Evolutionary conservation across 768 basidiomycete species (phyloP), one percentile per base, ranked within the genome.

Genomic region (Tulasnella calospora): DNA sequence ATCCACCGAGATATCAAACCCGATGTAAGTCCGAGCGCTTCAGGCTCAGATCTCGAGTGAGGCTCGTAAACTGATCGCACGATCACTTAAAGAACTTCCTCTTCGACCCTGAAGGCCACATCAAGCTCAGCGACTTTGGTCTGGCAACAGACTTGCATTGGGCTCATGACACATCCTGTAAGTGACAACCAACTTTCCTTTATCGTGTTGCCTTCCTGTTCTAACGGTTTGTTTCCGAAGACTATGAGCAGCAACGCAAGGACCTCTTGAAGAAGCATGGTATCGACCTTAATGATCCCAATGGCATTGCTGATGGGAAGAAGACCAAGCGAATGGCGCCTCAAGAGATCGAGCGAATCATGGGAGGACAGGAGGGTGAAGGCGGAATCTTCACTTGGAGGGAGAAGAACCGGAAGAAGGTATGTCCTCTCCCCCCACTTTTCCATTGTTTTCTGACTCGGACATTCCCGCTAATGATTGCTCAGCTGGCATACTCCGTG

Each of bases 1-100:
- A 98, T 99, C 82, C 97, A 99, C 86, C 90, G 97, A 80, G 97
- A 99, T 86, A 96, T 98, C 85, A 96, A 98, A 85, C 94, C 95
- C 82, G 94, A 96, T 85, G 92, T 94, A 84, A 83, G 90, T 30
- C 61, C 33, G 33, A 36, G 19, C 13, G 38, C n/a, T 19, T 36
- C n/a, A 15, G 38, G 38, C 57, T 77, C 40, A 69, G 71, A 72
- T 23, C 71, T 40, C 36, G 71, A 27, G 38, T 41, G n/a, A 72
- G 30, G 15, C n/a, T 40, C 23, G 44, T 7, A 19, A 21, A 72
- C 71, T 35, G 36, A 69, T 44, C 33, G 21, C 21, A n/a, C 23
- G 40, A 79, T n/a, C 78, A n/a, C 17, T 79, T 67, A 78, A 83
- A 95, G 94, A 98, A 99, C 84, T 99, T 98, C 87, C 88, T 99